Evolutionary conservation across 768 basidiomycete genomes (phyloP), one percentile per base, ranked within the genome.

Genomic region (Rubroboletus satanas): DNA sequence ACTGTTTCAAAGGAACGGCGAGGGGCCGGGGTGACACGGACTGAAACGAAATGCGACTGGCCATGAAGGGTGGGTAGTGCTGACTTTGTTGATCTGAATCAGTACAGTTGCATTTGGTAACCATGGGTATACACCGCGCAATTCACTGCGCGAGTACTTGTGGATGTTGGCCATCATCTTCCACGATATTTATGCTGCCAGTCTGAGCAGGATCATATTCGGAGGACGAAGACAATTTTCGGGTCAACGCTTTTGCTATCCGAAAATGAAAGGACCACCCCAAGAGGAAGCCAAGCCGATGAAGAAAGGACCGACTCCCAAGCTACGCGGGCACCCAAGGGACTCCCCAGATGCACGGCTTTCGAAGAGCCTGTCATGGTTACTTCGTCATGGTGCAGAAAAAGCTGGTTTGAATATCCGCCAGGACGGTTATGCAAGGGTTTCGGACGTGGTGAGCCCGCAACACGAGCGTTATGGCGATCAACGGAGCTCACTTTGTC

Each of bases 371-470:
- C 73, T 98, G 9, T 88, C 93, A 0, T 98, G 88, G 81, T 75
- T 98, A 26, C 81, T 98, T n/a, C 82, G 95, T 4, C 96, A 98
- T 68, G 92, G 88, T 0, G 93, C 94, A 18, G 76, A 82, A 59
- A 82, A 81, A 36, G 86, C 95, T 57, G 83, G 85, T 1, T 66
- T 98, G 5, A 63, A 74, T 5, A 87, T 98, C 75, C 82, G 95
- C 8, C 65, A 77, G 31, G 96, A 98, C 64, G 96, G 96, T 15
- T 98, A 86, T 65, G 84, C 93, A 4, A 80, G 80, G 59, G 89
- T 98, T 7, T 73, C 76, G 3, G 92, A 95, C 59, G 75, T 98
- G 62, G 96, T 97, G 66, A 62, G 90, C 78, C 41, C n/a, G 23
- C 26, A n/a, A 46, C 17, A 33, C 8, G 2, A 43, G 5, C 21